A percentile compares a stretch with the other conserved stretches of the same genome.
These are phyloP conservation scores for Suillus tomentosus DNA, from an alignment of 768 basidiomycete genomes.

Conservation along the genomic window DNA sequence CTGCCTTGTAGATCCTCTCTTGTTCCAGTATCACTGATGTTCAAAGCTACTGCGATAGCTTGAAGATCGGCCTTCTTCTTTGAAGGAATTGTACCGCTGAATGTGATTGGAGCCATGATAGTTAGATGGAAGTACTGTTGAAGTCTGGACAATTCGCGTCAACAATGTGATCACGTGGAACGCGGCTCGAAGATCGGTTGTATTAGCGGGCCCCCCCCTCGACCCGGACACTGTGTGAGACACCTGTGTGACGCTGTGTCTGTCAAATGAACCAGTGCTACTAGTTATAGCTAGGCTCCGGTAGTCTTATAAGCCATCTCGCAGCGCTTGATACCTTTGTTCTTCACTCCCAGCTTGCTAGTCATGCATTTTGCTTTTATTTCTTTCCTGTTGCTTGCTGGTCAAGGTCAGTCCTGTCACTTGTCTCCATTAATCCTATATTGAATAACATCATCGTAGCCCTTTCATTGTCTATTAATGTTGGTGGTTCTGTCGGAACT, in stretches of 20 bases:
- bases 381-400: conserved; percentile 47
- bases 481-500: conserved; percentile 38
- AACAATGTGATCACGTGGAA: conserved; percentile 14
- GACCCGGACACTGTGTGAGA: no score
- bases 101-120: conserved; percentile 46
- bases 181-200: neutral
- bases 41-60: conserved; percentile 57
- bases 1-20: conserved; percentile 63
- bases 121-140: conserved; percentile 10
- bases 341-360: conserved; percentile 22
- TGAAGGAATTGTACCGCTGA: conserved; percentile 54
- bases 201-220: neutral
- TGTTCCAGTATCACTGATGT: conserved; percentile 55
- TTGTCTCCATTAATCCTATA: neutral
- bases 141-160: conserved; percentile 14
- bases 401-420: conserved; percentile 52
- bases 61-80: conserved; percentile 74
- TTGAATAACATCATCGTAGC: conserved; percentile 23
- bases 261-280: conserved; percentile 4
- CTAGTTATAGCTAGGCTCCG: neutral
- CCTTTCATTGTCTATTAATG: conserved; percentile 50
- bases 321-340: conserved; percentile 9
- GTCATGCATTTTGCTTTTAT: conserved; percentile 33
- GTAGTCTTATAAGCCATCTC: no score
- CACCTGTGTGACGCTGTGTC: neutral